A percentile compares a stretch with the other conserved stretches of the same genome.
phyloP scores from a whole-genome alignment of 306 rosid genomes.

The Biancaea sappan region DNA sequence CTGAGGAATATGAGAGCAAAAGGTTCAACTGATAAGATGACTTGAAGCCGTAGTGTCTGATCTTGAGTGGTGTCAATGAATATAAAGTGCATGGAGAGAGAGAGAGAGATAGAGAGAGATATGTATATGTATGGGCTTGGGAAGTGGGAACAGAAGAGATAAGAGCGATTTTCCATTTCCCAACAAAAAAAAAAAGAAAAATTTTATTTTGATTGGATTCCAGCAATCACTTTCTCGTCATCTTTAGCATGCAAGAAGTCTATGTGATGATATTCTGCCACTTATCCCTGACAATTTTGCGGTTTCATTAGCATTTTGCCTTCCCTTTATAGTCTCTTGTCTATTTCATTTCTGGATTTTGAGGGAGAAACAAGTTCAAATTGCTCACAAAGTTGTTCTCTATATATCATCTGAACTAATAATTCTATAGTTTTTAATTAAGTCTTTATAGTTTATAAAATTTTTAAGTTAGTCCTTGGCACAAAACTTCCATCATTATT shows the following conservation, averaged over 20 bases:
- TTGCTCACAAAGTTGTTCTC: slow-evolving; percentile 7
- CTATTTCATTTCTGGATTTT: too few species aligned
- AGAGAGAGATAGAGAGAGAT: slow-evolving; percentile 40
- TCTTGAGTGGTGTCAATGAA: slow-evolving; percentile 45
- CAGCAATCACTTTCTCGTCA: slow-evolving; percentile 42
- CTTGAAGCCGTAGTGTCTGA: slow-evolving; percentile 17
- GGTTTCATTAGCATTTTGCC: slow-evolving; percentile 28
- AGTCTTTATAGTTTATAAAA: too few species aligned
- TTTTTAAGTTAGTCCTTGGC: too few species aligned
- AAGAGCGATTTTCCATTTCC: slow-evolving; percentile 61
- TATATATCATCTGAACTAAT: too few species aligned
- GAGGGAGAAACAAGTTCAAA: too few species aligned
- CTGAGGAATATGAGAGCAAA: slow-evolving; percentile 30
- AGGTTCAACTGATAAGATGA: slow-evolving; percentile 5
- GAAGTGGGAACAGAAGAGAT: slow-evolving; percentile 74
- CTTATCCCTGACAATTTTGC: slow-evolving; percentile 36
- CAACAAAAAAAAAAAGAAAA: slow-evolving; percentile 53
- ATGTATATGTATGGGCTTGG: slow-evolving; percentile 74
- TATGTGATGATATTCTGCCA: slow-evolving; percentile 31
- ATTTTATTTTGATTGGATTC: slow-evolving; percentile 27
- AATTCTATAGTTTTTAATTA: too few species aligned
- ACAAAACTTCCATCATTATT: too few species aligned
- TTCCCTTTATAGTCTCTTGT: not conserved
- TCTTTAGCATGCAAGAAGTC: slow-evolving; percentile 35
- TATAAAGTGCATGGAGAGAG: slow-evolving; percentile 41